These are phyloP conservation scores for Poronia punctata DNA, from an alignment of 495 filamentous ascomycete genomes.

Conservation along the genomic window DNA sequence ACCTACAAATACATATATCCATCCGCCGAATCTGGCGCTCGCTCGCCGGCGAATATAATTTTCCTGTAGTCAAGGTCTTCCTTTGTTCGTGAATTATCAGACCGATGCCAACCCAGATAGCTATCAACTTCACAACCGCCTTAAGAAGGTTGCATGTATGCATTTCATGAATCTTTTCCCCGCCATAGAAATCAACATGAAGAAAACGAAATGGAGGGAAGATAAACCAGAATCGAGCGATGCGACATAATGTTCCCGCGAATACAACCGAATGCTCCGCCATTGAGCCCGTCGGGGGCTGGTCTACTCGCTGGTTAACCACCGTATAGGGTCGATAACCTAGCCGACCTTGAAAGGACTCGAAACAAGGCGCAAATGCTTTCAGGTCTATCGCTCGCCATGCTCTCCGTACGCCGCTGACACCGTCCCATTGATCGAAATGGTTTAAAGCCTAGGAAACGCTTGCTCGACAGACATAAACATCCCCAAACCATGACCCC, in stretches of 20 bases:
- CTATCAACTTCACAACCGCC: no score
- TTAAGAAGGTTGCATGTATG: no score
- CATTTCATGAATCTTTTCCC: neutral
- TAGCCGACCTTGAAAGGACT: conserved; percentile 2
- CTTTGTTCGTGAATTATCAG: conserved; percentile 16
- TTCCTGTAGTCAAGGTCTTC: conserved; percentile 11
- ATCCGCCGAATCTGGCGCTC: neutral
- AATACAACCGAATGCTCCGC: conserved; percentile 9
- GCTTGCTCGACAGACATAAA: conserved; percentile 3
- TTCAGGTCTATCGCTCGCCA: conserved; percentile 11
- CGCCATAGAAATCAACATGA: neutral
- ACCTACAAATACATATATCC: conserved; percentile 12
- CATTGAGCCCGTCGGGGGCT: conserved; percentile 1
- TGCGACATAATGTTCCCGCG: conserved; percentile 4
- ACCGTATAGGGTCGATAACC: conserved; percentile 13
- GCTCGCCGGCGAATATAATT: neutral
- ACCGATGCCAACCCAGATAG: no score
- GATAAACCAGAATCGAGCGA: neutral
- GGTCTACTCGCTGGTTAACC: conserved; percentile 6
- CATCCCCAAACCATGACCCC: no score
- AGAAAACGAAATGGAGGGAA: neutral
- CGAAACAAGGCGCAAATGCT: conserved; percentile 13
- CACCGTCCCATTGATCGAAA: conserved; percentile 4
- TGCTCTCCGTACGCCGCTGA: conserved; percentile 12
- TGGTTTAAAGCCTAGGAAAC: conserved; percentile 9